Conservation (phyloP, 2,329 filamentous ascomycete genomes). For the Chaetomiaceae sp. region DNA sequence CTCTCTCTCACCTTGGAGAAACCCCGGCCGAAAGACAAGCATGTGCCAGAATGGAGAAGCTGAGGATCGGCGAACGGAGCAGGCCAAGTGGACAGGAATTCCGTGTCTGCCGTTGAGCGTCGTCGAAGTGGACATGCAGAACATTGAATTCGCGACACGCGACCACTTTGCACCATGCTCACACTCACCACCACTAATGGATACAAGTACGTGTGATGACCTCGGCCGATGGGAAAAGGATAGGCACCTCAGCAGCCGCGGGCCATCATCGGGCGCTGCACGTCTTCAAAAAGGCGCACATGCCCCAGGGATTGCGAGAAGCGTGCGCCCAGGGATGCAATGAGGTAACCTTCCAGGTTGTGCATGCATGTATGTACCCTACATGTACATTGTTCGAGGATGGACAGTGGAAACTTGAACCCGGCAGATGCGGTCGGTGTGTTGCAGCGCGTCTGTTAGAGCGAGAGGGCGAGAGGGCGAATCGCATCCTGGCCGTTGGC, state of each 20-base stretch:
- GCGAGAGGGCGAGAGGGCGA: constrained; percentile 16
- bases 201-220: too few relatives aligned
- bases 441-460: constrained; percentile 1
- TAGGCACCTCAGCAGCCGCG: too few relatives aligned
- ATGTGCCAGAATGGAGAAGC: background rate
- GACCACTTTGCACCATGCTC: too few relatives aligned
- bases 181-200: too few relatives aligned
- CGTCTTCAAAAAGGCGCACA: background rate
- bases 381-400: too few relatives aligned
- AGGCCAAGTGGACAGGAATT: constrained; percentile 4
- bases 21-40: background rate
- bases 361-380: too few relatives aligned
- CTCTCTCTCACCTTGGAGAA: constrained; percentile 5
- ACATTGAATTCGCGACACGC: too few relatives aligned
- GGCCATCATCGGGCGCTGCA: background rate
- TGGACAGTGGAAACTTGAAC: too few relatives aligned
- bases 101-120: background rate
- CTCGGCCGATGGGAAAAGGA: too few relatives aligned
- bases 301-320: background rate
- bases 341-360: too few relatives aligned
- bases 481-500: constrained; percentile 16
- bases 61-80: constrained; percentile 1
- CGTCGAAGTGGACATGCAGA: constrained; percentile 1
- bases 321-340: too few relatives aligned
- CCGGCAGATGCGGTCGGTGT: constrained; percentile 9